Evolutionary conservation across 768 basidiomycete genomes (phyloP), one percentile per base, ranked within the genome.

Genomic region (Lentinus tigrinus): DNA sequence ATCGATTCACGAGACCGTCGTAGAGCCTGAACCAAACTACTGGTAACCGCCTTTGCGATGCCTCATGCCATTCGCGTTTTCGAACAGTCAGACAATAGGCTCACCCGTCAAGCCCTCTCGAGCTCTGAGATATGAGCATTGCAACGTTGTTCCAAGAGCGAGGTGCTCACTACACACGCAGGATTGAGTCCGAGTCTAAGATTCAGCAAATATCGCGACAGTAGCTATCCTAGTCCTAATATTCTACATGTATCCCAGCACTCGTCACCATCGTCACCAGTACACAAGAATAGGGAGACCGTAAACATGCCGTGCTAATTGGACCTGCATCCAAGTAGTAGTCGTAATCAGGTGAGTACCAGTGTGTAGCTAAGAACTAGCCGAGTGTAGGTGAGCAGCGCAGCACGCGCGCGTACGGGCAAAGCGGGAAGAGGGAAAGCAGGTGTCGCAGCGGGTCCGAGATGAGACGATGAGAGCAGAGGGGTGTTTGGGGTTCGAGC

Each of bases 381-480:
- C 56, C 48, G 47, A 47, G 40, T 6, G 50, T 52, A 52, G 47
- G 40, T 21, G 50, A 42, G 46, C 53, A 27, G 57, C 49, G 61
- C 61, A 55, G 53, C 49, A 50, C 39, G 47, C 39, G 61, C 54
- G 42, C n/a, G 28, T 54, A 54, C 42, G 47, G 39, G 19, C 39
- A 23, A 21, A 37, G 19, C 36, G 43, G 34, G 65, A 60, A 63
- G 69, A 67, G 21, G 49, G 64, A 63, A 67, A 65, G n/a, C 42
- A 60, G 57, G 63, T 68, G 49, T 63, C 63, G 60, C 62, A 58
- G 61, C 53, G 53, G 50, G 46, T 47, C 55, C 48, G 55, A 67
- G 62, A 67, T 65, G 73, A 66, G 74, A 69, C 39, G 70, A 27
- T 24, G 16, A 37, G 51, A 42, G 50, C 38, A 34, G 72, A 63